Percentiles rank a stretch among this genome's conserved stretches.
Evolutionary conservation across 1,284 basidiomycete genomes (phyloP).

Genomic region (Tilletia indica): DNA sequence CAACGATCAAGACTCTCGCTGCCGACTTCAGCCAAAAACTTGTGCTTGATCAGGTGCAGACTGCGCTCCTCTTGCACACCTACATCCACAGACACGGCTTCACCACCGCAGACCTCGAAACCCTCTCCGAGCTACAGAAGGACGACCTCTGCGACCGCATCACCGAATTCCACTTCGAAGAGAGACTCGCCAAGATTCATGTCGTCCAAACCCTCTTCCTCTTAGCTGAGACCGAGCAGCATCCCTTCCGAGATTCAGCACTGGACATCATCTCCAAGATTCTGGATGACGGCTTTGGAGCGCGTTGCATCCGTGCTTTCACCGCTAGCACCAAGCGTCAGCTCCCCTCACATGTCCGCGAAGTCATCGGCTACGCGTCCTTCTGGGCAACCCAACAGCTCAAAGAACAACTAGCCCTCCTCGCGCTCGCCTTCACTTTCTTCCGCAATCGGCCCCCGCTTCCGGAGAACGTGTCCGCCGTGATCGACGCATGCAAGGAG

Average conservation of each 20-base stretch:
- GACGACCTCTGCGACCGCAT: slow-evolving; percentile 14
- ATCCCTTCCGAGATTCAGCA: neutral
- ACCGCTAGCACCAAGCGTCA: neutral
- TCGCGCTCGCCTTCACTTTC: slow-evolving; percentile 80
- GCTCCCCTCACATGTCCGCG: neutral
- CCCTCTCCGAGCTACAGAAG: neutral
- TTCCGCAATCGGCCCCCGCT: slow-evolving; percentile 72
- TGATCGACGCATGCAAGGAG: neutral
- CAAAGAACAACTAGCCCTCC: slow-evolving; percentile 70
- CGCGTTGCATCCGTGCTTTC: slow-evolving; percentile 9
- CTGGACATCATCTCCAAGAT: neutral
- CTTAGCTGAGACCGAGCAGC: neutral
- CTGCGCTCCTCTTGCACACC: neutral
- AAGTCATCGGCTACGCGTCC: neutral
- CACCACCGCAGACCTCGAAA: neutral
- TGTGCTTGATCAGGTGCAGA: neutral
- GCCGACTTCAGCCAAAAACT: neutral
- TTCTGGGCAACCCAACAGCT: slow-evolving; percentile 15
- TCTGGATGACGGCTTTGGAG: slow-evolving; percentile 7
- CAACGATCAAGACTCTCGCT: slow-evolving; percentile 6
- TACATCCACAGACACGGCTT: neutral
- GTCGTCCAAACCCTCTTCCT: neutral
- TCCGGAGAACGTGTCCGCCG: neutral
- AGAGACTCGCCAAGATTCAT: neutral
- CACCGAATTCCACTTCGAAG: slow-evolving; percentile 12